Conservation (phyloP, 2,329 filamentous ascomycete genomes). For the Aspergillus neoniger region DNA sequence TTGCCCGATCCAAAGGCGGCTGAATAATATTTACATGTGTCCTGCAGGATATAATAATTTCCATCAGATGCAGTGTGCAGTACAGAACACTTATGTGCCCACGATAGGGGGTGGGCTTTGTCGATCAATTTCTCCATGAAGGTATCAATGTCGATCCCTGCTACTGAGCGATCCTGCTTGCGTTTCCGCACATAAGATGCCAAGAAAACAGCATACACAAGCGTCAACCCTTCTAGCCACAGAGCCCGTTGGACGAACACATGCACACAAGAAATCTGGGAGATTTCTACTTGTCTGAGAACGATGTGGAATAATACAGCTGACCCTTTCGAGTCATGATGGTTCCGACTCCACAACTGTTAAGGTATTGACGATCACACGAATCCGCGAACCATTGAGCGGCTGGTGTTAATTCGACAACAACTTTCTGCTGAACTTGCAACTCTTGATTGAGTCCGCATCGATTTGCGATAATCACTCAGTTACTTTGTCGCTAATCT, state of each 20-base stretch:
- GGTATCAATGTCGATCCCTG: not conserved
- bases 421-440: not conserved
- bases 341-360: no score
- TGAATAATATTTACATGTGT: no score
- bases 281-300: no score
- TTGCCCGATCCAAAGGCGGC: no score
- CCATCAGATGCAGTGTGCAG: not conserved
- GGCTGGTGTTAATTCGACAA: not conserved
- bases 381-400: no score
- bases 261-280: not conserved
- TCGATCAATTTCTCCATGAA: not conserved
- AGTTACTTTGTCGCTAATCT: not conserved
- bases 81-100: no score
- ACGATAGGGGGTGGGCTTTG: not conserved
- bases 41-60: not conserved
- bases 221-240: not conserved
- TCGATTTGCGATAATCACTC: not conserved
- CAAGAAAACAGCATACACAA: not conserved
- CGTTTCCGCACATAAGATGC: not conserved
- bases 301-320: no score
- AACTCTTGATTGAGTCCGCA: not conserved
- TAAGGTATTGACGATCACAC: no score
- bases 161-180: not conserved
- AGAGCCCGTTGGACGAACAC: not conserved
- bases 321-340: no score